Percentiles rank a stretch among this genome's conserved stretches.
Conservation (phyloP, 2,329 filamentous ascomycete species). For the Knoxdaviesia capensis region DNA sequence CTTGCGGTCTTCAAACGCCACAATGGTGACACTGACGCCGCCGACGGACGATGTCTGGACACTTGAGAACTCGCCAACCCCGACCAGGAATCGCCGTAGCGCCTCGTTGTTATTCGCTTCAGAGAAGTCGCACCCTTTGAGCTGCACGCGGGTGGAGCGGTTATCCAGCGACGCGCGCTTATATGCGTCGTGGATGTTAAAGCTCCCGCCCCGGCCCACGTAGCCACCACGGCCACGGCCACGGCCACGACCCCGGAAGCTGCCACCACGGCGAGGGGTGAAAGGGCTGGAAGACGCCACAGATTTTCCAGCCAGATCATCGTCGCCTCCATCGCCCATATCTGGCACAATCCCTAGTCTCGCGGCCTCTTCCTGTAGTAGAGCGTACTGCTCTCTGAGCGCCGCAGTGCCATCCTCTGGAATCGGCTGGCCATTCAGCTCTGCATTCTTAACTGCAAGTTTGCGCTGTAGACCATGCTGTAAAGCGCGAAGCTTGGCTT, state of each 20-base stretch:
- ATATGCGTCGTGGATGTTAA: slow-evolving; percentile 32
- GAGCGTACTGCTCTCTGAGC: slow-evolving; percentile 51
- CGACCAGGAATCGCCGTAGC: slow-evolving; percentile 48
- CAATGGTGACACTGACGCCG: background rate
- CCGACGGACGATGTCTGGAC: background rate
- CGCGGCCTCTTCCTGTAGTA: slow-evolving; percentile 53
- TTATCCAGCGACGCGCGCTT: slow-evolving; percentile 55
- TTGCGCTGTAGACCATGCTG: slow-evolving; percentile 45
- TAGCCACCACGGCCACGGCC: slow-evolving; percentile 22
- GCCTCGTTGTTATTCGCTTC: slow-evolving; percentile 43
- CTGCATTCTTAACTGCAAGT: slow-evolving; percentile 41
- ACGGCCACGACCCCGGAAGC: slow-evolving; percentile 14
- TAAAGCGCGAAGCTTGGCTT: slow-evolving; percentile 37
- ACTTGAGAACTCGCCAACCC: background rate
- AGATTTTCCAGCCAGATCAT: slow-evolving; percentile 4
- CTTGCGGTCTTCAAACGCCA: slow-evolving; percentile 46
- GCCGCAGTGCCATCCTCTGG: slow-evolving; percentile 9
- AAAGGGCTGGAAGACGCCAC: background rate
- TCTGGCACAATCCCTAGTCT: slow-evolving; percentile 46
- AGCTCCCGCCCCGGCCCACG: slow-evolving; percentile 13
- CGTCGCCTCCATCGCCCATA: slow-evolving; percentile 21
- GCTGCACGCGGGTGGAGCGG: slow-evolving; percentile 44
- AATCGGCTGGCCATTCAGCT: slow-evolving; percentile 12
- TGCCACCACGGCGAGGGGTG: slow-evolving; percentile 4
- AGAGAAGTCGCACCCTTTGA: slow-evolving; percentile 45